These are phyloP conservation scores for Chamaecyparis obtusa DNA, from an alignment of 75 land plant species.

Conservation along the genomic window DNA sequence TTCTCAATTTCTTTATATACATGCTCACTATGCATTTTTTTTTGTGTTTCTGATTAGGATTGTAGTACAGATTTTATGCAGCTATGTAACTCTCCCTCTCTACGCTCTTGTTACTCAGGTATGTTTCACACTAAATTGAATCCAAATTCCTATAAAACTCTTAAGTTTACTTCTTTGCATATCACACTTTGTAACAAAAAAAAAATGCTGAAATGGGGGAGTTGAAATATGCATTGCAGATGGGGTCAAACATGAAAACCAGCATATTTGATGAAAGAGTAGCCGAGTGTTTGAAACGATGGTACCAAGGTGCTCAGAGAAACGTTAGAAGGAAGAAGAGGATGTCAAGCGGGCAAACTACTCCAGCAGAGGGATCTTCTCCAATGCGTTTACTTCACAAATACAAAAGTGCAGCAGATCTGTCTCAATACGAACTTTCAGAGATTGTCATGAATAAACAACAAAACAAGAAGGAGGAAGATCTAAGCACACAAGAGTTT, in stretches of 20 bases:
- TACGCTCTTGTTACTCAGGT: constrained; percentile 87
- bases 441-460: background rate
- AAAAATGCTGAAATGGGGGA: too few species aligned
- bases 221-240: constrained; percentile 20
- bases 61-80: constrained; percentile 61
- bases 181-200: too few species aligned
- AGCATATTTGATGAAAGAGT: constrained; percentile 48
- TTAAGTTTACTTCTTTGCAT: background rate
- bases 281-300: constrained; percentile 26
- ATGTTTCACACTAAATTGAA: background rate
- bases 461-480: background rate
- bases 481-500: background rate
- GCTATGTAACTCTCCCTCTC: constrained; percentile 76
- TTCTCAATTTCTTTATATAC: too few species aligned
- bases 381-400: background rate
- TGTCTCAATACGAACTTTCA: background rate
- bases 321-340: constrained; percentile 14
- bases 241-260: constrained; percentile 53
- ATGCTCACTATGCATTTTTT: background rate
- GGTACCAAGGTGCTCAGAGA: constrained; percentile 44
- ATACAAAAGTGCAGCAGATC: background rate
- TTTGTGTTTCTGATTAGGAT: constrained; percentile 28
- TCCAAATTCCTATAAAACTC: background rate
- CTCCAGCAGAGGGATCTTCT: background rate
- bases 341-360: background rate